Base-by-base conservation (phyloP, 306 rosid species). In the Vigna mungo region DNA sequence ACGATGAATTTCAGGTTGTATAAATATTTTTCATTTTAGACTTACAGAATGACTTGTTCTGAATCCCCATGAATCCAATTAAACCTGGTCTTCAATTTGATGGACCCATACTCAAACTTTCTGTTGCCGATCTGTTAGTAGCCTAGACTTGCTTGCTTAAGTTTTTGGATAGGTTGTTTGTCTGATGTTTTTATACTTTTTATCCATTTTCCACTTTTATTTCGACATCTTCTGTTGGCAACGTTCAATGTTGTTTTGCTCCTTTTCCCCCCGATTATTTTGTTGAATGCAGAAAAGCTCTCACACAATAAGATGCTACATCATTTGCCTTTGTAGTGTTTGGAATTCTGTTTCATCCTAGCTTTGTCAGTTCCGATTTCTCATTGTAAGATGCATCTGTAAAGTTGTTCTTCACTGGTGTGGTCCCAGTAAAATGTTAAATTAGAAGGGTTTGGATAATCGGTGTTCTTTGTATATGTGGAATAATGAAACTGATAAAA, bases 351-450 rank as follows among this genome's bases (percentile, higher is more conserved):
- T 27, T 49, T 54, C 71, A 44, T 30, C 44, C 25, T 1, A 23
- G 56, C 39, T 30, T 14, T 5, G 16, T 17, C 18, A 18, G 78
- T 44, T 37, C 23, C 46, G 13, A 49, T 21, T 63, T 64, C 15
- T 63, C 9, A 68, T 13, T 63, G 41, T 30, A 69, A 64, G 72
- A 53, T 66, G 47, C 27, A 44, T 53, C 43, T 55, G 34, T 56
- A n/a, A 21, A 59, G 76, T 74, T 74, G 20, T 56, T 78, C 15
- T 56, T 64, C 51, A 48, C 21, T 47, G 51, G 68, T 37, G 47
- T 44, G 75, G 18, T 59, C 77, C 37, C 39, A 20, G 52, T 48
- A 32, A 53, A 61, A 77, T 68, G 51, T 6, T 5, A 59, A 49
- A 64, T 16, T 52, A 55, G 44, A 67, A 59, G 53, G 74, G 7